Base-by-base conservation (phyloP, 176 grass and related monocot species). In the Carex kokanica region DNA sequence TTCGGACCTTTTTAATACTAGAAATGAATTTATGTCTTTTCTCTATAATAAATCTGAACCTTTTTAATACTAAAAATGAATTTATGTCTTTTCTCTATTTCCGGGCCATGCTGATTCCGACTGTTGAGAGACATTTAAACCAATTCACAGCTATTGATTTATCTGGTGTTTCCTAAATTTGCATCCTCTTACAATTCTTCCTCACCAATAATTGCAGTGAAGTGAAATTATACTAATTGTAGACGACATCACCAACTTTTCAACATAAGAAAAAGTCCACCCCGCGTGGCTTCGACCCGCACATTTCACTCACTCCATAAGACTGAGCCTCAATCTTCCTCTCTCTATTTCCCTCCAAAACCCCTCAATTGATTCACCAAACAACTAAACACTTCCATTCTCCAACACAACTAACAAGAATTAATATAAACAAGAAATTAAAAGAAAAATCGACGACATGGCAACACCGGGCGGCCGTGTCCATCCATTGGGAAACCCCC, bases 381-480 rank as follows among this genome's bases (percentile, higher is more conserved):
- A n/a, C 32, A 45, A 49, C n/a, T 8, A 24, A 73, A 73, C 31
- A 31, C 47, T 4, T 34, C 8, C 34, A 68, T 65, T 65, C 61
- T 82, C 38, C 9, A 12, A 23, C 67, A 54, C 41, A 43, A 21
- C 71, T 53, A 59, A 17, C 17, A 80, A 36, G 2, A 43, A 8
- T n/a, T n/a, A n/a, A n/a, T 34, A n/a, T 43, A 16, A n/a, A 36
- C 25, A 31, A 81, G 18, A 79, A n/a, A 15, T n/a, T 2, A 55
- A 4, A 23, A 24, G 20, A 54, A 32, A 11, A 4, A 38, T 23
- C n/a, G 7, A 49, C 12, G 3, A 11, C 21, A 65, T 66, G 73
- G 47, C 71, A 27, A 71, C 78, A 11, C 70, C 45, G 5, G 75
- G 77, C 21, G 75, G 77, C 34, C 84, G 84, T 0, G 74, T 81